Conservation (phyloP, 371 early-diverging fungal genomes). For the Haplosporangium sp. region DNA sequence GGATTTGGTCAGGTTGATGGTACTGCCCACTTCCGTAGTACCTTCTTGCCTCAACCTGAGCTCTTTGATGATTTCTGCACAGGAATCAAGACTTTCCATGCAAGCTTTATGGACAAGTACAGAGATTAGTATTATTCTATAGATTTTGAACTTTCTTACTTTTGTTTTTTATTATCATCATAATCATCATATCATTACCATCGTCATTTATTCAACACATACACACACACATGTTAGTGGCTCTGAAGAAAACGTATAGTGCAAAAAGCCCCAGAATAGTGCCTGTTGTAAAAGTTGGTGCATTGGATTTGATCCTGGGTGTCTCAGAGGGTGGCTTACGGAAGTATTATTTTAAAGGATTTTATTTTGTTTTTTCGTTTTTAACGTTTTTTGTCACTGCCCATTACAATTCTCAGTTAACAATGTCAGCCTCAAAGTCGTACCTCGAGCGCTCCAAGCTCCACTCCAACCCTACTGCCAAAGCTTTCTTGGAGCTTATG, state of each 20-base stretch:
- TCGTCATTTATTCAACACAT: too few relatives aligned
- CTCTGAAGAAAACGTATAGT: too few relatives aligned
- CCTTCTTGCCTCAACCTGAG: constrained; percentile 95
- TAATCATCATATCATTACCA: too few relatives aligned
- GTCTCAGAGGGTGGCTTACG: too few relatives aligned
- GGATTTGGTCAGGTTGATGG: constrained; percentile 94
- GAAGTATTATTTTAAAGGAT: background rate
- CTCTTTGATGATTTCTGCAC: constrained; percentile 90
- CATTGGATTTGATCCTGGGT: too few relatives aligned
- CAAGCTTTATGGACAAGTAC: constrained; percentile 82
- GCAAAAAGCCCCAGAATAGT: too few relatives aligned
- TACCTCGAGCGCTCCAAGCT: constrained; percentile 56
- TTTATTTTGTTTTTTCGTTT: background rate
- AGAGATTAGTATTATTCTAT: constrained; percentile 43
- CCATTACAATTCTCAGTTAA: constrained; percentile 3
- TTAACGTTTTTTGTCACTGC: background rate
- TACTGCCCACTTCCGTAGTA: constrained; percentile 96
- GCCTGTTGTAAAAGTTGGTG: too few relatives aligned
- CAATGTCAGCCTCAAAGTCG: constrained; percentile 52
- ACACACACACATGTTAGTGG: too few relatives aligned
- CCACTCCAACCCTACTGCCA: constrained; percentile 68
- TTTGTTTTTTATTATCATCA: too few relatives aligned
- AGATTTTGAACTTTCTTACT: too few relatives aligned
- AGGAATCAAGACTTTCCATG: constrained; percentile 82
- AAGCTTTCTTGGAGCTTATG: constrained; percentile 84